These are phyloP conservation scores for Spergularia azorica DNA, from an alignment of 179 eudicot species.

Conservation along the genomic window DNA sequence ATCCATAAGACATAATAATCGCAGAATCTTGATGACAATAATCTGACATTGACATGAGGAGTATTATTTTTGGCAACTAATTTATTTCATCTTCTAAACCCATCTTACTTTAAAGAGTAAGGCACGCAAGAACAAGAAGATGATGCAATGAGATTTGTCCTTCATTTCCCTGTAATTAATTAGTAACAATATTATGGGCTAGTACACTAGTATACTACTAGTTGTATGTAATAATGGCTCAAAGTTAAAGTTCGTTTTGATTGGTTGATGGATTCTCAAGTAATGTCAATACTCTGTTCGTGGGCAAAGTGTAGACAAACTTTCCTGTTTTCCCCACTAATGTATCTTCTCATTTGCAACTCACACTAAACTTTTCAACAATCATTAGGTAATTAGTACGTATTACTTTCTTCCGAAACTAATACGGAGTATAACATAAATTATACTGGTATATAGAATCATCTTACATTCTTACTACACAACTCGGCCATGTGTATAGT, in stretches of 20 bases:
- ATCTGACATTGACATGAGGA: no score
- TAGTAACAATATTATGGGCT: background rate
- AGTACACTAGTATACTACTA: background rate
- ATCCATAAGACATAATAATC: no score
- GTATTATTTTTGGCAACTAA: background rate
- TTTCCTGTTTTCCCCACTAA: constrained; percentile 15
- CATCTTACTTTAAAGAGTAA: background rate
- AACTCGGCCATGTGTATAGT: no score
- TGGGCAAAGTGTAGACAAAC: constrained; percentile 14
- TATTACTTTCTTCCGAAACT: background rate
- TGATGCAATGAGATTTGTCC: constrained; percentile 11
- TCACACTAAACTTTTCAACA: background rate
- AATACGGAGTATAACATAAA: no score
- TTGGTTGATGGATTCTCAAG: constrained; percentile 23
- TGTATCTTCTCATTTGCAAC: background rate
- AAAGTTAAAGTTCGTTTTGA: background rate
- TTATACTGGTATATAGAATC: no score
- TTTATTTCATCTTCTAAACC: background rate
- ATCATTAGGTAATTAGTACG: background rate
- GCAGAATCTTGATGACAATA: no score
- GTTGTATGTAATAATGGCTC: no score
- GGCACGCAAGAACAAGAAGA: background rate
- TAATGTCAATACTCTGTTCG: background rate
- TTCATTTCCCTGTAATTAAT: background rate
- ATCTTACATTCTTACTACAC: no score